Evolutionary conservation across 2,329 filamentous ascomycete genomes (phyloP), one percentile per base, ranked within the genome.

Genomic region (Pseudogymnoascus sp.): DNA sequence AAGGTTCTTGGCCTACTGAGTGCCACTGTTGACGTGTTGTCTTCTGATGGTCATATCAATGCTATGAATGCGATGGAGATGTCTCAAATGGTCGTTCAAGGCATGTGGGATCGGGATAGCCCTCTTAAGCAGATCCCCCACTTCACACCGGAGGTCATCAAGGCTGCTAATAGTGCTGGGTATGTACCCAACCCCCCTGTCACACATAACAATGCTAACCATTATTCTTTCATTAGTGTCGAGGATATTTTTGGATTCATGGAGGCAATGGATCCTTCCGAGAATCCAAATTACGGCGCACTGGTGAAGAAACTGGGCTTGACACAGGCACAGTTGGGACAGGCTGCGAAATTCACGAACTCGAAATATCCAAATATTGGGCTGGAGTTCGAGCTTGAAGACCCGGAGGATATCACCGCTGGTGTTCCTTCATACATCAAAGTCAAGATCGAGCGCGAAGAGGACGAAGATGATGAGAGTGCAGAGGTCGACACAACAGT

Each of bases 11-110:
- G 90, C 71, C 83, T 99, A 10, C 83, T 99, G 56, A 95, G 90
- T 73, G 93, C 94, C 21, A 91, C 89, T 71, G 94, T 97, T 21
- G 94, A 99, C 74, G 92, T 99, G 14, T 83, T 99, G 37, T 96
- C 92, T 8, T 97, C 92, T 0, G 92, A 99, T 70, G 94, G 93
- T 12, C 91, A 97, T 71, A 82, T 99, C 66, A 99, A 99, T 73
- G 93, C 94, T 65, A 96, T 97, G 88, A 92, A 89, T 70, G 94
- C 94, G 28, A 99, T 99, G 93, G 94, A 99, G 75, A 91, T 99
- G 84, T 96, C 91, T 11, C 94, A 99, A 74, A 99, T 99, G 94
- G 91, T 95, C 62, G 92, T 99, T 2, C 94, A 99, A 77, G 92
- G 89, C 60, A 96, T 97, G 91, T 99, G 94, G 94, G 93, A 99